A percentile compares a stretch with the other conserved stretches of the same genome.
phyloP scores from a whole-genome alignment of 2,329 filamentous ascomycete species.

The Ramichloridium luteum region DNA sequence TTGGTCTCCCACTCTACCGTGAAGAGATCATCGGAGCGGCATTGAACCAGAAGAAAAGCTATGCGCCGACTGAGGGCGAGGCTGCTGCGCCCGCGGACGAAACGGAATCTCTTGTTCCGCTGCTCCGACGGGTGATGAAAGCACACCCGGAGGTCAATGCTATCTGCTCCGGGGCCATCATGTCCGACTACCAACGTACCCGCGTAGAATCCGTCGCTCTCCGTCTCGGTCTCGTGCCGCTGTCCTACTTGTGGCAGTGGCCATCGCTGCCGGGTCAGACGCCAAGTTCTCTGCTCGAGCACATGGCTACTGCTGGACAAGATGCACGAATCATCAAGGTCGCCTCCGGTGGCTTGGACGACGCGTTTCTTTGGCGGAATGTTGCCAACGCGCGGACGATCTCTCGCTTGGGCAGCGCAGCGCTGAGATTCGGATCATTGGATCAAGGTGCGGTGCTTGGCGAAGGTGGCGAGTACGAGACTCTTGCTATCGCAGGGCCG shows the following conservation, averaged over 20 bases:
- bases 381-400: constrained; percentile 48
- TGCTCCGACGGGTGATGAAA: constrained; percentile 55
- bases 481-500: constrained; percentile 74
- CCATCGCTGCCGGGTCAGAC: constrained; percentile 51
- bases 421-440: constrained; percentile 54
- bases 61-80: constrained; percentile 30
- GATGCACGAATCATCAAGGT: constrained; percentile 93
- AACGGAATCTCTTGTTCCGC: constrained; percentile 71
- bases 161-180: constrained; percentile 77
- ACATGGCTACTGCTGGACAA: constrained; percentile 67
- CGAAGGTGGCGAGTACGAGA: constrained; percentile 95
- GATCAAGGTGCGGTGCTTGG: constrained; percentile 64
- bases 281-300: constrained; percentile 50
- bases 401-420: constrained; percentile 38
- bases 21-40: constrained; percentile 61
- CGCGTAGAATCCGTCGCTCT: constrained; percentile 83
- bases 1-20: constrained; percentile 74
- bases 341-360: constrained; percentile 77
- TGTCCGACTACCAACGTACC: constrained; percentile 92
- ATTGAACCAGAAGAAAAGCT: constrained; percentile 59
- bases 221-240: constrained; percentile 68
- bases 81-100: constrained; percentile 48
- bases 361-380: constrained; percentile 67
- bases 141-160: constrained; percentile 73
- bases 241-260: constrained; percentile 90